Percentiles rank a stretch among this genome's conserved stretches.
These are phyloP conservation scores for Lipomyces yamanashiensis DNA, from an alignment of 805 yeast genomes.

Conservation along the genomic window DNA sequence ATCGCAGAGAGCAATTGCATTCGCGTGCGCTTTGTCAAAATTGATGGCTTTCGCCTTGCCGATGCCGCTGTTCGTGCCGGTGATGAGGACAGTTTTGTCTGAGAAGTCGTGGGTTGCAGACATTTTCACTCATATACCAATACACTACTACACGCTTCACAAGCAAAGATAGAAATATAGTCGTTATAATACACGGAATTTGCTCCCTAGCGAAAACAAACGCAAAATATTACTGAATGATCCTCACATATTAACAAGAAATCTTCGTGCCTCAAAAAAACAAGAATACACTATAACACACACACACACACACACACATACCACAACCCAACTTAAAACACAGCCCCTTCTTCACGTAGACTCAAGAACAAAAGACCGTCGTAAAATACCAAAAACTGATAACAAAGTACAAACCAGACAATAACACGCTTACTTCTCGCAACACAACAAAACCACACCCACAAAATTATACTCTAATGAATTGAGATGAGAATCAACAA, in stretches of 20 bases:
- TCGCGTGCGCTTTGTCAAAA: conserved; percentile 17
- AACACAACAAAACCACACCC: neutral
- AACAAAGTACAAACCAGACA: neutral
- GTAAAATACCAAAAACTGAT: neutral
- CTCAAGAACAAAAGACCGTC: neutral
- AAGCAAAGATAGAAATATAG: neutral
- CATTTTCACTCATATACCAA: neutral
- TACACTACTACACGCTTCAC: neutral
- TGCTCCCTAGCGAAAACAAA: too few species aligned
- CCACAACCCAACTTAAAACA: too few species aligned
- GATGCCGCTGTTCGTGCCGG: conserved; percentile 19
- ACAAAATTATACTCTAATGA: too few species aligned
- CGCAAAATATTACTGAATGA: too few species aligned
- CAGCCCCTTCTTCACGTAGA: neutral
- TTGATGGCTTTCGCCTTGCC: conserved; percentile 17
- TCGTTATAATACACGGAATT: neutral
- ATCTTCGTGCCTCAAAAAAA: too few species aligned
- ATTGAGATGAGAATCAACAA: neutral
- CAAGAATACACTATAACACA: too few species aligned
- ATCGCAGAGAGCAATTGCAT: conserved; percentile 1
- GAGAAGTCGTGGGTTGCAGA: conserved; percentile 4
- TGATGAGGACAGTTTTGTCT: conserved; percentile 15
- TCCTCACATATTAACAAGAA: too few species aligned
- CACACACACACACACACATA: too few species aligned
- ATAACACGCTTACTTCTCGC: too few species aligned